Evolutionary conservation across 176 grass and related monocot species (phyloP).

Genomic region (Cymbopogon citratus): DNA sequence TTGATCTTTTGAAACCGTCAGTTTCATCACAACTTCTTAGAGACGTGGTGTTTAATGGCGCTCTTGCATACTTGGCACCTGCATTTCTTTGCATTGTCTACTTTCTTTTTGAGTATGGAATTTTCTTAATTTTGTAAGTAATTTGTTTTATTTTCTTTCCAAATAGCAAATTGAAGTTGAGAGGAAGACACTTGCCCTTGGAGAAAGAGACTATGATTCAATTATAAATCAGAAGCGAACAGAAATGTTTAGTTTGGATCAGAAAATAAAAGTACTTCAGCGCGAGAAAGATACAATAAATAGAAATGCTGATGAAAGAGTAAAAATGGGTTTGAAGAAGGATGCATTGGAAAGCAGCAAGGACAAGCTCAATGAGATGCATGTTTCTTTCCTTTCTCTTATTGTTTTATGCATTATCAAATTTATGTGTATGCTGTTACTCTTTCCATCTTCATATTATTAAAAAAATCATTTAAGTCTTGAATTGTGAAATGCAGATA

Average conservation of each 20-base stretch:
- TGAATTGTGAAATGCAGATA: conserved; percentile 52
- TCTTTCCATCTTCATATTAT: background rate
- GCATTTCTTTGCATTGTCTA: background rate
- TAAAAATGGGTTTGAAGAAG: conserved; percentile 68
- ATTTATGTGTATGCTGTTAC: background rate
- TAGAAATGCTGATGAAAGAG: conserved; percentile 73
- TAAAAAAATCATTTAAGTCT: conserved; percentile 10
- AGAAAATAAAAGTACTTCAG: conserved; percentile 68
- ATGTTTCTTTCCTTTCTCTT: conserved; percentile 38
- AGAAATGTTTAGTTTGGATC: conserved; percentile 73
- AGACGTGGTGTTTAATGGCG: background rate
- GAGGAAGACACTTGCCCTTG: conserved; percentile 60
- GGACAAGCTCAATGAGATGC: conserved; percentile 65
- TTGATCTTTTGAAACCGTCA: background rate
- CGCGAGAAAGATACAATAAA: conserved; percentile 63
- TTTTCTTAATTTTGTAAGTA: conserved; percentile 10
- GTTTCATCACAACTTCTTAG: background rate
- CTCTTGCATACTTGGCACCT: background rate
- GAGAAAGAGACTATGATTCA: conserved; percentile 67
- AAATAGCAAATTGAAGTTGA: conserved; percentile 86
- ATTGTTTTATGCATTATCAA: background rate
- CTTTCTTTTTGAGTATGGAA: background rate
- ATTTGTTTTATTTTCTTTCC: conserved; percentile 29
- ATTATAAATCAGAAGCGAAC: conserved; percentile 62
- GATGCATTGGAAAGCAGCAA: conserved; percentile 61